Evolutionary conservation across 805 yeast genomes (phyloP).

Genomic region (Candida insectorum): DNA sequence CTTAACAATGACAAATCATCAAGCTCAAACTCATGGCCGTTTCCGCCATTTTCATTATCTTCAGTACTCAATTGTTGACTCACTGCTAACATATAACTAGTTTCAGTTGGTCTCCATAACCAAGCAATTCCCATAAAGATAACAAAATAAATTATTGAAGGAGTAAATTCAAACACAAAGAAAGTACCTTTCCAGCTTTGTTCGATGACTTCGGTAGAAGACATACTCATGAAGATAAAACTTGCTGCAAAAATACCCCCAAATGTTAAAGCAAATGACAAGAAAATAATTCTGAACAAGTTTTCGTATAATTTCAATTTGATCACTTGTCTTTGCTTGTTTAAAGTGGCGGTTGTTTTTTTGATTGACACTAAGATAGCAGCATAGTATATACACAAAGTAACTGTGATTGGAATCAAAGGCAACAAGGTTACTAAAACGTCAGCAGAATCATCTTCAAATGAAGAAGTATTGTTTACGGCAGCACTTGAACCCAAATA

Average conservation of each 20-base stretch:
- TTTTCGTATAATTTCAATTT: constrained; percentile 83
- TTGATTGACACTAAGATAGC: constrained; percentile 71
- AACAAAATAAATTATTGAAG: constrained; percentile 78
- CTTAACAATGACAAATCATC: constrained; percentile 56
- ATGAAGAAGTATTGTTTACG: constrained; percentile 23
- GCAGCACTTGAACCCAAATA: constrained; percentile 23
- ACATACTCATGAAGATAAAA: constrained; percentile 68
- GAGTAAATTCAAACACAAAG: constrained; percentile 92
- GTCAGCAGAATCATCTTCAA: constrained; percentile 49
- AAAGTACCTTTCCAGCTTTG: constrained; percentile 90
- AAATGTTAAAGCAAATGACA: constrained; percentile 65
- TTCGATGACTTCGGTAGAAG: constrained; percentile 73
- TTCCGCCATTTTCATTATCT: constrained; percentile 43
- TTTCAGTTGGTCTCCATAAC: constrained; percentile 97
- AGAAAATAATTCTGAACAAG: constrained; percentile 70
- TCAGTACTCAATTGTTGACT: constrained; percentile 89
- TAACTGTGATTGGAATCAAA: constrained; percentile 67
- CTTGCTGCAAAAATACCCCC: constrained; percentile 70
- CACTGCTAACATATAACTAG: constrained; percentile 91
- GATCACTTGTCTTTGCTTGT: constrained; percentile 85
- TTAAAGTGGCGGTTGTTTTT: constrained; percentile 67
- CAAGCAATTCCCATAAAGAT: constrained; percentile 82
- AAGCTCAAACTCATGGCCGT: constrained; percentile 57
- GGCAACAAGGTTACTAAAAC: constrained; percentile 49
- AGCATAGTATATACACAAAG: constrained; percentile 71